Base-by-base conservation (phyloP, 345 rosid genomes). In the Arabis hirsuta region DNA sequence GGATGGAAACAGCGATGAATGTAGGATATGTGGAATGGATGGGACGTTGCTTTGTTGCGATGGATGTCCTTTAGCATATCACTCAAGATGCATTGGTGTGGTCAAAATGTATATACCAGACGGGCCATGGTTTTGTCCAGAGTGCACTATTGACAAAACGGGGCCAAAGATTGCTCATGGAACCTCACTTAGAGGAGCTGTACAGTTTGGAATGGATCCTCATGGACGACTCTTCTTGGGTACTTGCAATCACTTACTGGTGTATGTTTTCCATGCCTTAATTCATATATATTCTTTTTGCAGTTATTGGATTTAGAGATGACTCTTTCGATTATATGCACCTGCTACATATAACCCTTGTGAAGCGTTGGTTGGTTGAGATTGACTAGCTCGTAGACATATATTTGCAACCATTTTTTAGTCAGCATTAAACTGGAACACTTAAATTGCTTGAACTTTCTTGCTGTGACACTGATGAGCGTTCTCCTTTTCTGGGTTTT, bases 11-110 rank as follows among this genome's bases (percentile, higher is more conserved):
- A 79, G 85, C 68, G 96, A 92, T 65, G 98, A 92, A 66, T 92
- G 98, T 72, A 85, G 95, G 36, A 89, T 92, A 58, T 92, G 98
- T 80, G 92, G 96, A 29, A 88, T 90, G 98, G 92, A 88, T 59
- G 98, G 98, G 54, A 85, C 82, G 55, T 81, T 92, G 81, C 87
- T 92, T 47, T 92, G 98, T 73, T 92, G 96, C 81, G 98, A 92
- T 65, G 91, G 98, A 24, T 92, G 96, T 68, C 96, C 98, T 7
- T 88, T 87, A 13, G 94, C 95, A 44, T 92, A 88, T 70, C 98
- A 92, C 82, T 77, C 92, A 32, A 84, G 98, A 81, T 92, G 98
- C 63, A 88, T 92, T 63, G 98, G 96, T 63, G 86, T 92, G 73
- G 60, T 55, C 67, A 92, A 88, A 84, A 84, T 81, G 83, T 54